phyloP scores from a whole-genome alignment of 257 asterid species.

The Ocimum tenuiflorum region DNA sequence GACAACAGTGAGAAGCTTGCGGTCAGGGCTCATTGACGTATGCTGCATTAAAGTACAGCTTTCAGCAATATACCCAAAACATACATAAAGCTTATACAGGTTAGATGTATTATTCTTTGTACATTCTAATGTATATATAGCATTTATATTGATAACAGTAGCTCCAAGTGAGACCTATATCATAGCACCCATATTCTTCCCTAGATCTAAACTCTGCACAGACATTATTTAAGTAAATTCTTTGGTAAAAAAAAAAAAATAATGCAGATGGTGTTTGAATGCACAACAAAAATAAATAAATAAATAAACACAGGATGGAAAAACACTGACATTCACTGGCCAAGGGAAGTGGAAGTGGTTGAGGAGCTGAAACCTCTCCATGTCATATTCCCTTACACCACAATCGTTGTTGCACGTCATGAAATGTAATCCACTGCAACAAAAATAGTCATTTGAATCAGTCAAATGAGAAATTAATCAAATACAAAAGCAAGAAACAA shows the following conservation, averaged over 20 bases:
- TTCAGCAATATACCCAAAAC: conserved; percentile 5
- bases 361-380: conserved; percentile 61
- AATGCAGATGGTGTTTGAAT: not conserved
- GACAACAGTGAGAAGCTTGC: conserved; percentile 56
- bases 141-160: not conserved
- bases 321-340: conserved; percentile 65
- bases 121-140: not conserved
- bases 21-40: conserved; percentile 62
- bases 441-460: not conserved
- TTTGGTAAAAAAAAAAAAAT: not conserved
- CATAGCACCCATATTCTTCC: not conserved
- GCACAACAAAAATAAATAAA: not conserved
- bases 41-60: conserved; percentile 40
- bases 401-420: conserved; percentile 61
- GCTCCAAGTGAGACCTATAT: not conserved
- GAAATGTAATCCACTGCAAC: conserved; percentile 53
- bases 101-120: not conserved
- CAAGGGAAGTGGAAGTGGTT: conserved; percentile 62
- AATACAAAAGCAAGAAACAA: not conserved
- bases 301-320: not conserved
- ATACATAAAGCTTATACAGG: not conserved
- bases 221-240: not conserved
- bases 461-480: not conserved
- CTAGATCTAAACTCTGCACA: not conserved
- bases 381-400: conserved; percentile 59